These are phyloP conservation scores for Leucoagaricus sp. DNA, from an alignment of 1,284 basidiomycete genomes.

Conservation along the genomic window DNA sequence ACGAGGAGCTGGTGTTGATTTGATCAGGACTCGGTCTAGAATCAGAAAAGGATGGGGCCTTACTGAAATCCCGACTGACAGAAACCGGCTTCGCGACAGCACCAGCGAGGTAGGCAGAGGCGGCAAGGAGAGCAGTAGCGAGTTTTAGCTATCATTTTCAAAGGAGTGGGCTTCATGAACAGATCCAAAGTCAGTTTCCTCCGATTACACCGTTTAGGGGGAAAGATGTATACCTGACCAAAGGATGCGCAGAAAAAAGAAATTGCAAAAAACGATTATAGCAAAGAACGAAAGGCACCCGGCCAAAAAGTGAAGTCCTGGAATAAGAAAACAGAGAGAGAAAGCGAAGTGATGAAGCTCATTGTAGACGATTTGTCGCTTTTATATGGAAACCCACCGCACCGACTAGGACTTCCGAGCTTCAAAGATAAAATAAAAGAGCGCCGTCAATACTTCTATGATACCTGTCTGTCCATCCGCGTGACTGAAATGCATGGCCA, in stretches of 20 bases:
- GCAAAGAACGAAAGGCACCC: constrained; percentile 12
- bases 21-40: neutral
- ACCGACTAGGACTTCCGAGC: too few species aligned
- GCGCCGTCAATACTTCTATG: too few species aligned
- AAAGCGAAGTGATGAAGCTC: neutral
- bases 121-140: constrained; percentile 18
- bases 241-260: neutral
- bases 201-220: too few species aligned
- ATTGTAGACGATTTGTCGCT: too few species aligned
- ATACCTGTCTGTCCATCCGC: too few species aligned
- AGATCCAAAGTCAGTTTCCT: too few species aligned
- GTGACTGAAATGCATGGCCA: too few species aligned
- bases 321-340: neutral
- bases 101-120: constrained; percentile 19
- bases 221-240: too few species aligned
- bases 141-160: constrained; percentile 23
- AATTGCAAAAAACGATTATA: constrained; percentile 5
- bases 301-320: too few species aligned
- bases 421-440: too few species aligned
- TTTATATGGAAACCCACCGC: too few species aligned
- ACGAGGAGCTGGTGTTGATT: neutral
- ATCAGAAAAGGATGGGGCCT: neutral
- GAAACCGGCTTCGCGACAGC: constrained; percentile 17
- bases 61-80: neutral
- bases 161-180: neutral